These are phyloP conservation scores for Candida railenensis DNA, from an alignment of 805 yeast species.

Conservation along the genomic window DNA sequence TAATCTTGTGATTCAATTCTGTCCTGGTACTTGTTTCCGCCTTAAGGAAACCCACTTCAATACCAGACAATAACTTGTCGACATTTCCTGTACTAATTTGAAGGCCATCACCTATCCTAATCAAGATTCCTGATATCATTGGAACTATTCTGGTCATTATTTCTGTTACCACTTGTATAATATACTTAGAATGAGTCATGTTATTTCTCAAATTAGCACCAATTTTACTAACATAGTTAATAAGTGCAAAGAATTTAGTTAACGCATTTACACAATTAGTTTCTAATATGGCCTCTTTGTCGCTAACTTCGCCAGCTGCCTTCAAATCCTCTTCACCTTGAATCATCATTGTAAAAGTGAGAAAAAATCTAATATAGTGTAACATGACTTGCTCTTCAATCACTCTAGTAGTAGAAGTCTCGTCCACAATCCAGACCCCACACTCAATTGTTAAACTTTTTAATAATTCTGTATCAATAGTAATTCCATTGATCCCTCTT, in stretches of 20 bases:
- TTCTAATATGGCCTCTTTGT: not conserved
- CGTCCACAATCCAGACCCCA: conserved; percentile 1
- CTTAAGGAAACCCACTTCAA: conserved; percentile 1
- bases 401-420: conserved; percentile 5
- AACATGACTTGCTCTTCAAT: conserved; percentile 22
- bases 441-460: conserved; percentile 1
- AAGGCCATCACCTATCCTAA: conserved; percentile 16
- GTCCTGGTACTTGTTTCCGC: not conserved
- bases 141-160: conserved; percentile 29
- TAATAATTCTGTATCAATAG: not conserved
- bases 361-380: conserved; percentile 26
- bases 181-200: conserved; percentile 15
- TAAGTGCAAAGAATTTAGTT: not conserved
- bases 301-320: not conserved
- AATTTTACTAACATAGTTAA: not conserved
- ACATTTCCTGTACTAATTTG: not conserved
- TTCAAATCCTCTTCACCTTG: conserved; percentile 31
- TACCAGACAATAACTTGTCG: not conserved
- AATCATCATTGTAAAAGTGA: conserved; percentile 28
- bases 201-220: not conserved
- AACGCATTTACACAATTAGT: not conserved
- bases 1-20: not conserved
- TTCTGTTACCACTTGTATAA: conserved; percentile 27
- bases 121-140: conserved; percentile 29
- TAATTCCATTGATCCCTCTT: not conserved